Conservation (phyloP, 2,329 filamentous ascomycete genomes). For the Alternaria dauci region DNA sequence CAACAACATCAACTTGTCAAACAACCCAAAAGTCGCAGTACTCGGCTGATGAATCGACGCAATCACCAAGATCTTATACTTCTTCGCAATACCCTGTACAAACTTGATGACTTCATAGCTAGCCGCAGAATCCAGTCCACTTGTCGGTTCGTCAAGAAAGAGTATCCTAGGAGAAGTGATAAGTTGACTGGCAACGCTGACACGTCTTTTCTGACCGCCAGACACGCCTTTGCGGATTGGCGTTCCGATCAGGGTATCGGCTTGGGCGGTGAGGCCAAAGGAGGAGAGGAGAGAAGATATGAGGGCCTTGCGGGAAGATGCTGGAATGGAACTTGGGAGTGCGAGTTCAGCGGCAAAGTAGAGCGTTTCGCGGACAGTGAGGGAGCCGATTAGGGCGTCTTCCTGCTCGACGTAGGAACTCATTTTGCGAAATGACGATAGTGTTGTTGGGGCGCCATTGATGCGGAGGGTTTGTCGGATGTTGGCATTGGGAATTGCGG, state of each 20-base stretch:
- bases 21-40: slow-evolving; percentile 78
- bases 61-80: slow-evolving; percentile 77
- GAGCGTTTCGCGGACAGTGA: slow-evolving; percentile 83
- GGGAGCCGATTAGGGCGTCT: slow-evolving; percentile 80
- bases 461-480: slow-evolving; percentile 65
- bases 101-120: slow-evolving; percentile 80
- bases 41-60: slow-evolving; percentile 88
- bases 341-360: slow-evolving; percentile 77
- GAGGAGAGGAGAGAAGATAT: slow-evolving; percentile 73
- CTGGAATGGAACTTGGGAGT: slow-evolving; percentile 60
- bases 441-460: slow-evolving; percentile 67
- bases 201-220: slow-evolving; percentile 82
- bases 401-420: slow-evolving; percentile 88
- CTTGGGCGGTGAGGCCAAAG: slow-evolving; percentile 76
- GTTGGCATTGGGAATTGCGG: slow-evolving; percentile 61
- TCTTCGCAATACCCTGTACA: slow-evolving; percentile 70
- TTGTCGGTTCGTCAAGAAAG: slow-evolving; percentile 86
- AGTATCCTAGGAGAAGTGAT: slow-evolving; percentile 82
- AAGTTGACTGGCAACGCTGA: slow-evolving; percentile 81
- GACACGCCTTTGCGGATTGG: slow-evolving; percentile 84
- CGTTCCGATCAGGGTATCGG: slow-evolving; percentile 78
- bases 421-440: slow-evolving; percentile 68
- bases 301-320: slow-evolving; percentile 67
- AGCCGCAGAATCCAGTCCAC: slow-evolving; percentile 80
- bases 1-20: slow-evolving; percentile 79